Evolutionary conservation across 2,329 filamentous ascomycete genomes (phyloP).

Genomic region (Alternaria triticina): DNA sequence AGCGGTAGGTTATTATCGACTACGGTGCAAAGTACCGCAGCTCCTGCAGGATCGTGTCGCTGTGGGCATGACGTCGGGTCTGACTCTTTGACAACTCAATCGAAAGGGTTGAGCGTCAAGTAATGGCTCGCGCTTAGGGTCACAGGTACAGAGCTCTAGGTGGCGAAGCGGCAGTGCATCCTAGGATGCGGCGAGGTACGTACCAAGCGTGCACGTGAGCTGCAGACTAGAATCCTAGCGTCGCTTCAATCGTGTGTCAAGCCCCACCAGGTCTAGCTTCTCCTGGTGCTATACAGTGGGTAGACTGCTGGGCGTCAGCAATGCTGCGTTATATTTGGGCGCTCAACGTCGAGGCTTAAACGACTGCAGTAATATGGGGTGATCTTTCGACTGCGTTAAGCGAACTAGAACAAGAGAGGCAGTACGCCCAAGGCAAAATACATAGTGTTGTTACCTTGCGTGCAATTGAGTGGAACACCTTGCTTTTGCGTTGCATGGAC

Average conservation of each 20-base stretch:
- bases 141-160: constrained; percentile 10
- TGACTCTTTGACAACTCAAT: constrained; percentile 1
- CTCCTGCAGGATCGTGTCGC: neutral
- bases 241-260: constrained; percentile 8
- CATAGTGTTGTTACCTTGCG: neutral
- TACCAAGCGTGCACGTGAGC: constrained; percentile 19
- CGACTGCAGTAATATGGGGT: constrained; percentile 1
- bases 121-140: constrained; percentile 4
- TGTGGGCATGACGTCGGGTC: neutral
- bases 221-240: constrained; percentile 12
- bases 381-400: neutral
- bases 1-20: constrained; percentile 1
- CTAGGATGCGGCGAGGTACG: constrained; percentile 22
- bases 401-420: neutral
- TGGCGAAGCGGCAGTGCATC: constrained; percentile 8
- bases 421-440: neutral
- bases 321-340: constrained; percentile 13
- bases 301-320: constrained; percentile 17
- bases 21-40: constrained; percentile 4
- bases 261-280: constrained; percentile 10
- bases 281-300: constrained; percentile 7
- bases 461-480: neutral
- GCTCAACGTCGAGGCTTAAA: constrained; percentile 2
- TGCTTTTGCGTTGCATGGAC: constrained; percentile 3
- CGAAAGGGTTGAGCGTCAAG: neutral